phyloP scores from a whole-genome alignment of 2,329 filamentous ascomycete genomes.

The Tolypocladium endophyticum region DNA sequence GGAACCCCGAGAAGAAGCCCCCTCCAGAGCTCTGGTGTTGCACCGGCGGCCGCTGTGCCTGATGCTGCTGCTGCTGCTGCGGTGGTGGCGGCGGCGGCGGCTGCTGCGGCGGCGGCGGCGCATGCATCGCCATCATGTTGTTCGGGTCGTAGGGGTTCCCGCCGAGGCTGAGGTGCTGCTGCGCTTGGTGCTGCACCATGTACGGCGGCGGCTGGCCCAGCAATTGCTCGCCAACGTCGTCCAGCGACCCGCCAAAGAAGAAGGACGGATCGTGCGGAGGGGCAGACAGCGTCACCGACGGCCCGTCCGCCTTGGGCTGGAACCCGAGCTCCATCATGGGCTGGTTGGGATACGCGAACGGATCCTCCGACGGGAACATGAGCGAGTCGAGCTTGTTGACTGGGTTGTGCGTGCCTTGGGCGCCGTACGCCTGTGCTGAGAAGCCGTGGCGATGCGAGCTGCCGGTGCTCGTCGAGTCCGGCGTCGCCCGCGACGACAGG shows the following conservation, averaged over 20 bases:
- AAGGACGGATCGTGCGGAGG: conserved; percentile 30
- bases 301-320: conserved; percentile 21
- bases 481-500: conserved; percentile 29
- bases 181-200: conserved; percentile 44
- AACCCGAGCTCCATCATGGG: conserved; percentile 52
- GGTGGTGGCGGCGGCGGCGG: conserved; percentile 2
- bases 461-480: conserved; percentile 31
- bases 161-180: conserved; percentile 30
- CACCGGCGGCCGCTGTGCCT: conserved; percentile 5
- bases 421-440: conserved; percentile 19
- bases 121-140: conserved; percentile 29
- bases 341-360: conserved; percentile 70
- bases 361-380: conserved; percentile 72
- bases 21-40: conserved; percentile 22
- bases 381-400: conserved; percentile 64
- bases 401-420: conserved; percentile 25
- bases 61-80: conserved; percentile 1
- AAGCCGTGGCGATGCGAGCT: conserved; percentile 26
- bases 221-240: conserved; percentile 64
- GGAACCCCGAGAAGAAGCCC: conserved; percentile 14
- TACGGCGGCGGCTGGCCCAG: conserved; percentile 63
- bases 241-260: conserved; percentile 42
- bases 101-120: conserved; percentile 12
- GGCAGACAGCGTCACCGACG: conserved; percentile 20
- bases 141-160: conserved; percentile 33